Base-by-base conservation (phyloP, 345 rosid genomes). In the Murraya paniculata region DNA sequence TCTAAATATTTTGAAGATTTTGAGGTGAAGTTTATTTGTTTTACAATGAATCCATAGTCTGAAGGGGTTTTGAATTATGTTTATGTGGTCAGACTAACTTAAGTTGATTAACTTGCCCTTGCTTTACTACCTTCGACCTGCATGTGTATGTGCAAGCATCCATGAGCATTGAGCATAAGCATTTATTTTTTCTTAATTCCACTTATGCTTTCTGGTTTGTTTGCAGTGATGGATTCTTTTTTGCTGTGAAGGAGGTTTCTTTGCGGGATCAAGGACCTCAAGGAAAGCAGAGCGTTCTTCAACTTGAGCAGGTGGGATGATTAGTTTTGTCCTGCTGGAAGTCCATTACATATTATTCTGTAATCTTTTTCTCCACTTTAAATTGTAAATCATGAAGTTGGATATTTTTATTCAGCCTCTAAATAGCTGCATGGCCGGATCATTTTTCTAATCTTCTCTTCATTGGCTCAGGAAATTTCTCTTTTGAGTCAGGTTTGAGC, bases 191-290 rank as follows among this genome's bases (percentile, higher is more conserved):
- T 53, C 2, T 31, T 18, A 16, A 19, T 9, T 33, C 25, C 6
- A 64, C 41, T 62, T 16, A 45, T 65, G 2, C 18, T 24, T 50
- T n/a, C 5, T 31, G 55, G 27, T 18, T 45, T 64, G 69, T 45
- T 21, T 80, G 79, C 86, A 94, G 98, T 33, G 86, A 79, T 87
- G 98, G 98, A 76, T 88, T 82, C 87, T 91, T 94, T 82, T 93
- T 94, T 80, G 98, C 97, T 64, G 85, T 94, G 71, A 93, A 94
- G 82, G 97, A 94, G 86, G 98, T 94, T 83, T 93, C 94, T 55
- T 84, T 94, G 60, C 89, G 85, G 79, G 92, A 93, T 86, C 97
- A 89, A 78, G 97, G 97, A 76, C 86, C 77, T 81, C 88, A 86
- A 74, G 97, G 89, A 70, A 88, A 74, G 80, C 90, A 93, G 79